phyloP scores from a whole-genome alignment of 768 basidiomycete species.

The Leucogyrophana mollusca region DNA sequence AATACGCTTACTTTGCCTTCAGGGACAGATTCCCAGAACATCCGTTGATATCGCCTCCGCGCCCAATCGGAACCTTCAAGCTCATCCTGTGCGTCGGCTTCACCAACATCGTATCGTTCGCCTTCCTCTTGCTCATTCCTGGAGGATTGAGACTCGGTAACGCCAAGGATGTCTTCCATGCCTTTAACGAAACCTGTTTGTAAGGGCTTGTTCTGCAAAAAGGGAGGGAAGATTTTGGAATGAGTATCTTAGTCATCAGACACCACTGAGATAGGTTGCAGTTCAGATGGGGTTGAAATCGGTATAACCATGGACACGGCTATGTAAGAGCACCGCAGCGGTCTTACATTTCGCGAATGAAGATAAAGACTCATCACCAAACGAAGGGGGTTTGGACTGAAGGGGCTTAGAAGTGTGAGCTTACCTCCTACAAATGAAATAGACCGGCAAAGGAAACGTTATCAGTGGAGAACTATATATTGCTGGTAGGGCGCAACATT shows the following conservation, averaged over 20 bases:
- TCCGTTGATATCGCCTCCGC: constrained; percentile 63
- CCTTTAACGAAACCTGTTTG: constrained; percentile 79
- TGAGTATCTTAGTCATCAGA: constrained; percentile 41
- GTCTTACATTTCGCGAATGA: constrained; percentile 76
- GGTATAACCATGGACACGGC: constrained; percentile 53
- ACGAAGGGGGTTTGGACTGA: constrained; percentile 1
- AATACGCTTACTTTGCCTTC: constrained; percentile 65
- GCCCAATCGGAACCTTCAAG: constrained; percentile 47
- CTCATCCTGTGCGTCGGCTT: constrained; percentile 64
- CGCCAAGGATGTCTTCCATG: constrained; percentile 79
- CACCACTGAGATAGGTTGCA: constrained; percentile 63
- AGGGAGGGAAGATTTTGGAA: constrained; percentile 1
- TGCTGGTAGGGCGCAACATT: too few species aligned
- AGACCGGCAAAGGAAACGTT: too few species aligned
- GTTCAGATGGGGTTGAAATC: constrained; percentile 75
- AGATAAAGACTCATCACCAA: constrained; percentile 51
- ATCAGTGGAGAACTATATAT: too few species aligned
- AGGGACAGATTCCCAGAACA: constrained; percentile 77
- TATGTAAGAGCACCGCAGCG: constrained; percentile 61
- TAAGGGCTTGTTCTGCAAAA: constrained; percentile 52
- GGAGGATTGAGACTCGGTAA: constrained; percentile 30
- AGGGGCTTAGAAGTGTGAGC: too few species aligned
- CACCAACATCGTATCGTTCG: constrained; percentile 46
- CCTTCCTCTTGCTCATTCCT: constrained; percentile 2
- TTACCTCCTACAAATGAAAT: constrained; percentile 40